Evolutionary conservation across 2,329 filamentous ascomycete genomes (phyloP), one percentile per base, ranked within the genome.

Genomic region (Penicillium carneum): DNA sequence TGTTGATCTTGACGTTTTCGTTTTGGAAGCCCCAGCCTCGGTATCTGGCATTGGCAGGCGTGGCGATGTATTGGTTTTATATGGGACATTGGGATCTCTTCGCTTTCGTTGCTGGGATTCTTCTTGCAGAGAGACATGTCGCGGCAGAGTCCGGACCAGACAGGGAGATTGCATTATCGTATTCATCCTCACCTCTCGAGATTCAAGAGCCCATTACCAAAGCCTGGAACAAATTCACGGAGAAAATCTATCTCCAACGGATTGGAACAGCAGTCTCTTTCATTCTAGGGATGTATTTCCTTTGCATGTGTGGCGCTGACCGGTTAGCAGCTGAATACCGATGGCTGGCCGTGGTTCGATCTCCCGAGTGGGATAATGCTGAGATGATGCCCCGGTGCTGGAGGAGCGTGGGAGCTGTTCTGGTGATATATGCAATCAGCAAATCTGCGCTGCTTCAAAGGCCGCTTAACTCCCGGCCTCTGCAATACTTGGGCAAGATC

Each of bases 21-120:
- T 58, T 58, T 43, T 51, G 55, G 55, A 58, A 16, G 16, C 18
- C 46, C 0, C 31, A 10, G 8, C 36, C 46, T 11, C 55, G 55
- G 4, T 43, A 49, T 26, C 29, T 58, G 3, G 46, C 18, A 23
- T 34, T 58, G 29, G 38, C 31, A 29, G 16, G n/a, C 1, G 47
- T 58, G 18, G 34, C 46, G 1, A 11, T 38, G 6, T 58, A 42
- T 26, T 58, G 55, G 55, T 52, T 58, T 29, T 58, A 51, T n/a
- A 36, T 58, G 36, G 55, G 55, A 43, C 47, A 58, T 16, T 58
- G 55, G 55, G 55, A 58, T 39, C 46, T 58, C 23, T 58, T 58
- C 10, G 38, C 55, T 3, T 58, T 58, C 23, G 18, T 45, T 18
- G 29, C 47, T 0, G 55, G 55, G 1, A 29, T 42, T 12, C 4